Percentiles rank a stretch among this genome's conserved stretches.
Conservation (phyloP, 2,329 filamentous ascomycete species). For the Fusarium fujikuroi region DNA sequence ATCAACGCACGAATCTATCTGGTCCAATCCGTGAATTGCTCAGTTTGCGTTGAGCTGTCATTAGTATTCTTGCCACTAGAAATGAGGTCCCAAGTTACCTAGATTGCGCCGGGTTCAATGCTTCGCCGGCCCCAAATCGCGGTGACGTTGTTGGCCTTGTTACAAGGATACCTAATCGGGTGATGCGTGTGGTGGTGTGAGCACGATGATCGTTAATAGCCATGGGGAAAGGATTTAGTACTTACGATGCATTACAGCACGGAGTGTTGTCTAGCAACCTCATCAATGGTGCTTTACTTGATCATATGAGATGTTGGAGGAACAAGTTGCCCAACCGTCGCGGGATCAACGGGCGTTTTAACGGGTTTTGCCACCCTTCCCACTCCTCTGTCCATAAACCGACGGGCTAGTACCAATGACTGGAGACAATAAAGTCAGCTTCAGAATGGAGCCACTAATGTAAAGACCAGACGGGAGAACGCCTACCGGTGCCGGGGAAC, state of each 20-base stretch:
- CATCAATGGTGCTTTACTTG: background rate
- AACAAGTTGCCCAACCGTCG: constrained; percentile 10
- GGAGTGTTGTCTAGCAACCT: constrained; percentile 2
- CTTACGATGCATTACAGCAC: background rate
- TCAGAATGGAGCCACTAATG: constrained; percentile 24
- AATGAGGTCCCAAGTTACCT: background rate
- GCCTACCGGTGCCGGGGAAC: constrained; percentile 32
- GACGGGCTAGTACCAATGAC: background rate
- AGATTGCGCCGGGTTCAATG: background rate
- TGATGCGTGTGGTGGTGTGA: background rate
- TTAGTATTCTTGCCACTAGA: too few species aligned
- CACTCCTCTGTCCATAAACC: constrained; percentile 1
- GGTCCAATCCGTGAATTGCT: background rate
- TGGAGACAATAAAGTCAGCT: constrained; percentile 4
- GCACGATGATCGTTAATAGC: constrained; percentile 2
- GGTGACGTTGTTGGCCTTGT: constrained; percentile 14
- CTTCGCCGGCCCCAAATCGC: background rate
- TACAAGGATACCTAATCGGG: constrained; percentile 4
- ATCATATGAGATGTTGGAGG: constrained; percentile 21
- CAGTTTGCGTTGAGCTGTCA: background rate
- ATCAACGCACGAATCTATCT: background rate
- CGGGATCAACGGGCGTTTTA: constrained; percentile 26
- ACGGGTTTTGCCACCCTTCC: constrained; percentile 13
- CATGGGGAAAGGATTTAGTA: background rate
- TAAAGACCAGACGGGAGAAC: constrained; percentile 22